Conservation (phyloP, 75 land plant species). For the Adiantum capillusveneris region DNA sequence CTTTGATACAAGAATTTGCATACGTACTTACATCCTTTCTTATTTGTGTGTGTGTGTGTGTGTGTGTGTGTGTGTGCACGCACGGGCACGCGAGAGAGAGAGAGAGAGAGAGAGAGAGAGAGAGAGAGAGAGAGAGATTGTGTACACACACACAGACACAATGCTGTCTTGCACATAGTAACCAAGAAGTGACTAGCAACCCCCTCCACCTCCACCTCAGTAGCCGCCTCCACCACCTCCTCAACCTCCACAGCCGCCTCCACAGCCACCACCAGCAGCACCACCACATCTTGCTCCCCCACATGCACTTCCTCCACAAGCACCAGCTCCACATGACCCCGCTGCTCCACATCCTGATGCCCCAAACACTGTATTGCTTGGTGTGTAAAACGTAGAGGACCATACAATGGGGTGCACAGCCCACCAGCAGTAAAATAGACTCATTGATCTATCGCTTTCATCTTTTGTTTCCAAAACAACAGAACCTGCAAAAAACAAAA, state of each 20-base stretch:
- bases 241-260: background rate
- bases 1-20: no score
- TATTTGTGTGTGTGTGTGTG: no score
- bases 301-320: background rate
- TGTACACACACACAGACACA: no score
- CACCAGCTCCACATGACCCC: background rate
- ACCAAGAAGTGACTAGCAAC: no score
- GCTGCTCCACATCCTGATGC: background rate
- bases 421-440: constrained; percentile 8
- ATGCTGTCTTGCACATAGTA: no score
- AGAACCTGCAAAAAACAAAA: constrained; percentile 5
- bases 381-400: constrained; percentile 1
- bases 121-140: no score
- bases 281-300: background rate
- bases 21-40: no score
- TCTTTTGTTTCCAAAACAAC: constrained; percentile 2
- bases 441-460: background rate
- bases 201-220: no score
- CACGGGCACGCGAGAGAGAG: no score
- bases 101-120: no score
- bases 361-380: background rate
- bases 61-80: no score
- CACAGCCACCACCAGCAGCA: background rate
- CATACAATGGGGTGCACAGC: background rate
- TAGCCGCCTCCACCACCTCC: no score